A percentile compares a stretch with the other conserved stretches of the same genome.
phyloP scores from a whole-genome alignment of 2,329 filamentous ascomycete genomes.

The Colletotrichum tofieldiae region DNA sequence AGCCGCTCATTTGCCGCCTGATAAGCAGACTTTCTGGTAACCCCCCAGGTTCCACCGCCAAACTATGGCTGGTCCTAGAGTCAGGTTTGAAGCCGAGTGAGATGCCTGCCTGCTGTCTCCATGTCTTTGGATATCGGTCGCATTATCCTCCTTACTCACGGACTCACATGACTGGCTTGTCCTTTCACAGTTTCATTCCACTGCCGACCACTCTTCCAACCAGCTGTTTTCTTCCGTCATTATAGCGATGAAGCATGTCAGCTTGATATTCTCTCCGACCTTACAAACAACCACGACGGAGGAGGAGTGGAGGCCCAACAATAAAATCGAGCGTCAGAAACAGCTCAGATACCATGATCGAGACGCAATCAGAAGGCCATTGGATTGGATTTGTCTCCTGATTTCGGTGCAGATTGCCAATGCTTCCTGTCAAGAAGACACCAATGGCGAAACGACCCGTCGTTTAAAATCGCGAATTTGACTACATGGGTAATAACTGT shows the following conservation, averaged over 20 bases:
- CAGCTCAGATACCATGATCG: not conserved
- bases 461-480: too few relatives aligned
- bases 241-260: not conserved
- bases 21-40: not conserved
- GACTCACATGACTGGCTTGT: not conserved
- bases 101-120: not conserved
- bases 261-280: not conserved
- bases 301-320: too few relatives aligned
- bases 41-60: too few relatives aligned
- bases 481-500: not conserved
- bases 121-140: not conserved
- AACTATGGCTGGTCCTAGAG: not conserved
- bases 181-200: not conserved
- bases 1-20: not conserved
- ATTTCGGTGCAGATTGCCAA: not conserved
- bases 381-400: not conserved
- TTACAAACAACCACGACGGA: not conserved
- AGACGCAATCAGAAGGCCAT: not conserved
- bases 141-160: not conserved
- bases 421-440: not conserved
- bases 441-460: not conserved
- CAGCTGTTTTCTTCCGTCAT: not conserved
- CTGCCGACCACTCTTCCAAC: not conserved
- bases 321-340: not conserved
- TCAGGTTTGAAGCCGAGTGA: too few relatives aligned